Percentiles rank a stretch among this genome's conserved stretches.
phyloP scores from a whole-genome alignment of 257 asterid genomes.

The Nicotiana tabacum region DNA sequence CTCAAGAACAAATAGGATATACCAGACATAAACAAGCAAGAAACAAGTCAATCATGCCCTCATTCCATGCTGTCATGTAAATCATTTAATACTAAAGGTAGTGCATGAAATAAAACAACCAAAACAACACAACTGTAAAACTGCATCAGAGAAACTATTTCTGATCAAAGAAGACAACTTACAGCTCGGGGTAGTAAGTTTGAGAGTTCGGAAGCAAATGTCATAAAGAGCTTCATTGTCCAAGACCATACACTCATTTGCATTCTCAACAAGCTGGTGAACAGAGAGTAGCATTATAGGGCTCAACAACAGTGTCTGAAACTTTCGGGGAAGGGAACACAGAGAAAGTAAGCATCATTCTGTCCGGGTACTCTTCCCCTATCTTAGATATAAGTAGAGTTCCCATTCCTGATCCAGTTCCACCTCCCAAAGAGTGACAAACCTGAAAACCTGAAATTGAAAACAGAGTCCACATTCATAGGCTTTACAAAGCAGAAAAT shows the following conservation, averaged over 20 bases:
- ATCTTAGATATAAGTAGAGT: conserved; percentile 74
- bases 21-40: not conserved
- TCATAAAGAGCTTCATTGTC: conserved; percentile 74
- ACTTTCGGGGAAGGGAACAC: conserved; percentile 20
- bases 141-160: not conserved
- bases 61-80: not conserved
- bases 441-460: conserved; percentile 58
- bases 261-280: conserved; percentile 79
- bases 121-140: not conserved
- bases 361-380: conserved; percentile 75
- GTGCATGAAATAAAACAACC: not conserved
- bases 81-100: not conserved
- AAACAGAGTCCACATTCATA: not conserved
- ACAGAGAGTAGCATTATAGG: conserved; percentile 79
- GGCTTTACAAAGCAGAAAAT: not conserved
- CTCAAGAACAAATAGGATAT: not conserved
- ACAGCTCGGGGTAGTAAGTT: conserved; percentile 77
- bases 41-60: not conserved
- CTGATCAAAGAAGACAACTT: conserved; percentile 19
- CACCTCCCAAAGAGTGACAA: conserved; percentile 81
- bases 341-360: conserved; percentile 84
- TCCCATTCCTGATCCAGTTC: conserved; percentile 91
- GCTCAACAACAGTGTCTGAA: conserved; percentile 74
- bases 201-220: conserved; percentile 67
- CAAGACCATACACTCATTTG: conserved; percentile 77